Evolutionary conservation across 2,329 filamentous ascomycete species (phyloP), one percentile per base, ranked within the genome.

Genomic region (Colletotrichum sojae): DNA sequence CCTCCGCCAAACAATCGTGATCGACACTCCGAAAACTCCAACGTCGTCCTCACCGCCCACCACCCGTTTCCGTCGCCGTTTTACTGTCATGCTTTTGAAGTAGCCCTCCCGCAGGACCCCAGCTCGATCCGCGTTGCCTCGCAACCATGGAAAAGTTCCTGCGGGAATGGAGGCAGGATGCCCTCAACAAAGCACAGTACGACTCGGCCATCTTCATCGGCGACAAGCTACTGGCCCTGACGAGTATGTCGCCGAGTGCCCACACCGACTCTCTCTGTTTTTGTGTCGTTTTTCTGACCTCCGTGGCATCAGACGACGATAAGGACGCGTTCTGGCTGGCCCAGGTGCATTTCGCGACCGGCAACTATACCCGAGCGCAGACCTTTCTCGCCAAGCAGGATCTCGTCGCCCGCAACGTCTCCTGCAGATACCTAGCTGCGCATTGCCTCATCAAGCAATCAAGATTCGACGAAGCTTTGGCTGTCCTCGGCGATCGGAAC

Each of bases 121-220:
- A 51, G 57, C 31, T 60, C 22, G 18, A 40, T 10, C 36, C 20
- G 36, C 9, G 54, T 54, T 64, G 53, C 51, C 52, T 53, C 55
- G 63, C 39, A 15, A 66, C 31, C 54, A 98, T 99, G 96, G 94
- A 98, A 85, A 91, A 90, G 76, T 98, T 95, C 82, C 88, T 99
- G 77, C 92, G 95, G 78, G 92, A 93, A 77, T 99, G 96, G 96
- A 90, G 95, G 78, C 94, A 97, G 82, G 94, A 98, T 84, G 95
- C 95, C 78, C 86, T 97, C 77, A 95, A 97, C 83, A 96, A 97
- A 81, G 94, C 96, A 73, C 96, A 99, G 79, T 95, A 98, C 80
- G 95, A 98, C 73, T 94, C 95, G 40, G 96, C 96, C 77, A 95
- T 98, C 75, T 98, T 97, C 79, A 94, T 98, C 73, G 96, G 94